Evolutionary conservation across 2,329 filamentous ascomycete species (phyloP).

Genomic region (Aspergillus quadricinctus): DNA sequence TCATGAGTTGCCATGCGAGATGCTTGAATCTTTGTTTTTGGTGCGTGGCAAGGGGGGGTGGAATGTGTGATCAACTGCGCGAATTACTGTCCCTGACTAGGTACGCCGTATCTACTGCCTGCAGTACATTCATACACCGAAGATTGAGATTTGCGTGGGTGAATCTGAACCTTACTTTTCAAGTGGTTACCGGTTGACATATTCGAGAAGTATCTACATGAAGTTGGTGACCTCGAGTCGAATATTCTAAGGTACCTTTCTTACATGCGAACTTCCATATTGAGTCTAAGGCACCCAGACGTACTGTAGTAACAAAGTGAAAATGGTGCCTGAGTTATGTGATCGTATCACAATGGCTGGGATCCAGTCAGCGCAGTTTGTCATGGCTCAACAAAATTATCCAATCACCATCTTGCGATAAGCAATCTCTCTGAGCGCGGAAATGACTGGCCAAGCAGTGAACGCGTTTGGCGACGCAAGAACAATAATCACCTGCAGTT

Average conservation of each 20-base stretch:
- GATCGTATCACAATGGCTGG: not conserved
- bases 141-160: not conserved
- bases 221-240: not conserved
- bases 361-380: conserved; percentile 31
- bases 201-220: not conserved
- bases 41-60: not conserved
- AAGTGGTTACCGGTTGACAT: not conserved
- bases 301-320: not conserved
- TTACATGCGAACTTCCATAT: not conserved
- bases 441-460: conserved; percentile 1
- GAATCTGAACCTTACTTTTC: not conserved
- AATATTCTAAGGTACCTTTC: not conserved
- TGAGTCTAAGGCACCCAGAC: no score
- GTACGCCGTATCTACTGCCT: not conserved
- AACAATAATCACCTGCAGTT: not conserved
- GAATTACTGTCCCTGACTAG: conserved; percentile 17
- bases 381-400: conserved; percentile 16
- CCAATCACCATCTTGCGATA: conserved; percentile 28
- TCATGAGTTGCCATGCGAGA: not conserved
- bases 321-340: not conserved
- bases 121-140: not conserved
- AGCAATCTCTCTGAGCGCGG: conserved; percentile 15
- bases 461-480: not conserved
- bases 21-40: not conserved
- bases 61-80: conserved; percentile 18